Conservation (phyloP, 352 stramenopile species). For the Phytophthora pinifolia region DNA sequence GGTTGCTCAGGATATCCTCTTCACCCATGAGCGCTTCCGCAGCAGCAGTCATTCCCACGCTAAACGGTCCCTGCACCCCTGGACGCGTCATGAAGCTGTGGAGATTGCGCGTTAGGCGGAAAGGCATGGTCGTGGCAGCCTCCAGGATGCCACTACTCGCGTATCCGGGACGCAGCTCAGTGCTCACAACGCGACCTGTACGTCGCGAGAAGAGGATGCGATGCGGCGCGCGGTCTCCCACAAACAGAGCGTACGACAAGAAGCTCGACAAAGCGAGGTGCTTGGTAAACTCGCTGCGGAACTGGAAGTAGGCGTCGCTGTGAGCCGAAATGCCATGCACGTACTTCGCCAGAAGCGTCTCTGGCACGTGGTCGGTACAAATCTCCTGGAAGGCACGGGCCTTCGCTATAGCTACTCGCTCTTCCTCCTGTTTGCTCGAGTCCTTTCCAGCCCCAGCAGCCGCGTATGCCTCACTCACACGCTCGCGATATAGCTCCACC, state of each 20-base stretch:
- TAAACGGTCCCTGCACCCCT: constrained; percentile 86
- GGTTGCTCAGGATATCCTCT: constrained; percentile 82
- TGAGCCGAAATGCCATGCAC: constrained; percentile 72
- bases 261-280: constrained; percentile 85
- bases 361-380: constrained; percentile 74
- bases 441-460: constrained; percentile 30
- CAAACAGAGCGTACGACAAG: constrained; percentile 84
- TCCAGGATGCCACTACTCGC: constrained; percentile 83
- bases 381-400: constrained; percentile 78
- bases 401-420: constrained; percentile 63
- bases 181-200: constrained; percentile 82
- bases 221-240: constrained; percentile 83
- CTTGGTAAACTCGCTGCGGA: constrained; percentile 86
- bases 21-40: constrained; percentile 84
- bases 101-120: constrained; percentile 88
- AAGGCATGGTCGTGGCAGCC: constrained; percentile 81
- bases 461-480: constrained; percentile 71
- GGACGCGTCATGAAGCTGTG: constrained; percentile 86
- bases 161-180: constrained; percentile 83
- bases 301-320: constrained; percentile 85
- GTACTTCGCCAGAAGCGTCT: constrained; percentile 86
- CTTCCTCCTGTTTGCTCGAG: constrained; percentile 57
- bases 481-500: constrained; percentile 76
- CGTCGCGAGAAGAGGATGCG: constrained; percentile 80
- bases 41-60: constrained; percentile 76